Conservation (phyloP, 108 stramenopile genomes). For the Bacterosira constricta region DNA sequence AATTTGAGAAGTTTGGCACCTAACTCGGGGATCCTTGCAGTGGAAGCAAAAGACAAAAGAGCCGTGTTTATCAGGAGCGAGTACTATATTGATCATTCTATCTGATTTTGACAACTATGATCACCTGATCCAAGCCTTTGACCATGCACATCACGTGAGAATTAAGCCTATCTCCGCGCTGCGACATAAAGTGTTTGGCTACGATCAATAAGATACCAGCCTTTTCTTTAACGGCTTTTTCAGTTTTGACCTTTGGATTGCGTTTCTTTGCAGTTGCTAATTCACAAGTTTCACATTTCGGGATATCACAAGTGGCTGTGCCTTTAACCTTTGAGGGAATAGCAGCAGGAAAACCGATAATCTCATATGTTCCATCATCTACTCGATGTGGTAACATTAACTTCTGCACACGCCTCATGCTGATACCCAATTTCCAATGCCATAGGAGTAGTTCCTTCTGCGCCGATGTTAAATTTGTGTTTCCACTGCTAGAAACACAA, state of each 20-base stretch:
- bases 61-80: no score
- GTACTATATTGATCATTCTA: no score
- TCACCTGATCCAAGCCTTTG: no score
- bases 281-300: neutral
- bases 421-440: neutral
- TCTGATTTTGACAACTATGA: no score
- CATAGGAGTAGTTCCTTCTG: neutral
- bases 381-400: neutral
- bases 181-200: no score
- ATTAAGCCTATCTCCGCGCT: no score
- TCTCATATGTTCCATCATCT: no score
- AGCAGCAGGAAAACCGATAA: neutral
- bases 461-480: neutral
- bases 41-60: no score
- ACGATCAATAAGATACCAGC: no score
- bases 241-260: neutral
- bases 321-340: neutral
- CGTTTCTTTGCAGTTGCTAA: neutral
- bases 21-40: no score
- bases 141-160: no score
- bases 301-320: neutral
- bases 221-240: neutral
- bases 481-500: neutral
- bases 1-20: no score
- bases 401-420: neutral